These are phyloP conservation scores for Cyberlindnera amylophila DNA, from an alignment of 805 yeast species.

Conservation along the genomic window DNA sequence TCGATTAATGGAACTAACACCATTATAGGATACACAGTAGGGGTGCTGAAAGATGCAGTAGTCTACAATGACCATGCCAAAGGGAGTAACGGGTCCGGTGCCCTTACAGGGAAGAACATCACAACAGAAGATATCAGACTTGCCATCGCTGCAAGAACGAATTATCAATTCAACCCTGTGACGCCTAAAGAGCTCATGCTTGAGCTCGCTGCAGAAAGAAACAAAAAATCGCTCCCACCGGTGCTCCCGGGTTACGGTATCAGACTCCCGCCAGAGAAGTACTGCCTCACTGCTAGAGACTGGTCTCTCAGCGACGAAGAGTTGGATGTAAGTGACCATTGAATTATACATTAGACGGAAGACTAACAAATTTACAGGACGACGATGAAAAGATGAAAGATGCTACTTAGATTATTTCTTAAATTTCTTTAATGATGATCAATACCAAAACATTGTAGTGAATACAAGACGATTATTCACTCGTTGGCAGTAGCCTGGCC, in stretches of 20 bases:
- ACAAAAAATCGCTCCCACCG: conserved; percentile 85
- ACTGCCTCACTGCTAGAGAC: conserved; percentile 81
- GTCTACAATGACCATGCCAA: conserved; percentile 81
- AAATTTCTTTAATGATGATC: no score
- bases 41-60: conserved; percentile 85
- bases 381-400: conserved; percentile 24
- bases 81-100: conserved; percentile 36
- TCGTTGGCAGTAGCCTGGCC: no score
- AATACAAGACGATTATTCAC: no score
- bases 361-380: conserved; percentile 11
- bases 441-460: no score
- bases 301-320: conserved; percentile 61
- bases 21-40: conserved; percentile 65
- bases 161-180: conserved; percentile 92
- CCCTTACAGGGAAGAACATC: conserved; percentile 44
- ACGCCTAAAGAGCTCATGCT: conserved; percentile 90
- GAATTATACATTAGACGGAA: background rate
- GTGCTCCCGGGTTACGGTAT: conserved; percentile 90
- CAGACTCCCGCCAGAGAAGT: conserved; percentile 95
- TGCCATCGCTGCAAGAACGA: conserved; percentile 92
- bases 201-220: conserved; percentile 89
- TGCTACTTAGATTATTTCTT: conserved; percentile 1
- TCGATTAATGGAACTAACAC: conserved; percentile 2
- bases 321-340: conserved; percentile 11
- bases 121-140: conserved; percentile 87